These are phyloP conservation scores for Quercus mongolica DNA, from an alignment of 306 rosid species.

Conservation along the genomic window DNA sequence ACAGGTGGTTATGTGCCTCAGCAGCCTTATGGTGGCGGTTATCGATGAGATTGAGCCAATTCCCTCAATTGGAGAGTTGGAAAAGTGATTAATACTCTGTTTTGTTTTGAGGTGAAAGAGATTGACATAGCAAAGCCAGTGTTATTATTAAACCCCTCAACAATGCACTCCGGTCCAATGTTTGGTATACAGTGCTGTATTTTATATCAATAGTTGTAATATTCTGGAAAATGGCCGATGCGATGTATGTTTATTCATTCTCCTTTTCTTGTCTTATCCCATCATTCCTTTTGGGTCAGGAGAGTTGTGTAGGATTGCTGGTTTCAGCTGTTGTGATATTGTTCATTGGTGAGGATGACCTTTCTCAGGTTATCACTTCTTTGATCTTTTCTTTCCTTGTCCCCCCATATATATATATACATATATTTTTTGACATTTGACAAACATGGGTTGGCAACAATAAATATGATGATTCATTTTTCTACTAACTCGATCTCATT, in stretches of 20 bases:
- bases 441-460: conserved; percentile 1
- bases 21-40: conserved; percentile 74
- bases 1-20: conserved; percentile 66
- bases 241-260: conserved; percentile 36
- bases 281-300: conserved; percentile 44
- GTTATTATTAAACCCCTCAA: conserved; percentile 20
- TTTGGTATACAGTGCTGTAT: conserved; percentile 36
- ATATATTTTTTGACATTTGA: conserved; percentile 7
- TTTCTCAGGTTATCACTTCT: conserved; percentile 10
- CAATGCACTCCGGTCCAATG: conserved; percentile 16
- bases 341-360: conserved; percentile 17
- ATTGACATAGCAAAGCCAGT: conserved; percentile 12
- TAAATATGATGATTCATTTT: conserved; percentile 15
- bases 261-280: conserved; percentile 13
- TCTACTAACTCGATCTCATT: not conserved
- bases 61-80: conserved; percentile 12
- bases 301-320: conserved; percentile 36
- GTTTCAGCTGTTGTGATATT: conserved; percentile 27
- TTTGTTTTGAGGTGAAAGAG: conserved; percentile 29
- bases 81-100: conserved; percentile 18
- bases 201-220: conserved; percentile 26
- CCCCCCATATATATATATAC: not conserved
- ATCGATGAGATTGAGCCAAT: conserved; percentile 47
- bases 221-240: conserved; percentile 39
- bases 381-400: not conserved